Evolutionary conservation across 1,284 basidiomycete genomes (phyloP).

Genomic region (Irpex rosettiformis): DNA sequence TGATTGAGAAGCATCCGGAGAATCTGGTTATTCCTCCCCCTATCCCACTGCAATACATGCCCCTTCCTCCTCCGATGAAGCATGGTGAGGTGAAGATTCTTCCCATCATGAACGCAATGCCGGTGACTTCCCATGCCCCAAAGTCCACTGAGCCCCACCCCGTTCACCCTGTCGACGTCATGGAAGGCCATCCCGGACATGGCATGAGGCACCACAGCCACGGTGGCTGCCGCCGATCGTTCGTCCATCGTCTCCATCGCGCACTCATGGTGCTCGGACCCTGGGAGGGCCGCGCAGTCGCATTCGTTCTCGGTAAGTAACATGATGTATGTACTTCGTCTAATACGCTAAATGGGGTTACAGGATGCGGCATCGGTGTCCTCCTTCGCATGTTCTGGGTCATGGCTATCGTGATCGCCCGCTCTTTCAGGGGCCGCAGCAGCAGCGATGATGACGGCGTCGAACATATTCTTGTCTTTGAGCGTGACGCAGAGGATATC

Average conservation of each 20-base stretch:
- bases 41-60: conserved; percentile 11
- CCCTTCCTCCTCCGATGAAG: neutral
- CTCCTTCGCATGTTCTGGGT: conserved; percentile 77
- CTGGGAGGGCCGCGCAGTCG: conserved; percentile 76
- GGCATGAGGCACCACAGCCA: conserved; percentile 26
- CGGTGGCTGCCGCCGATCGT: conserved; percentile 34
- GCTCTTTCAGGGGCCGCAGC: conserved; percentile 42
- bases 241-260: conserved; percentile 55
- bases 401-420: conserved; percentile 53
- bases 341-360: conserved; percentile 2
- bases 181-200: conserved; percentile 20
- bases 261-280: conserved; percentile 68
- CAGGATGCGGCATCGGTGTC: conserved; percentile 77
- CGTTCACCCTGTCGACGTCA: conserved; percentile 11
- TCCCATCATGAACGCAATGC: conserved; percentile 32
- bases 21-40: conserved; percentile 2
- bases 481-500: conserved; percentile 30
- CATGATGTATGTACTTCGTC: conserved; percentile 1
- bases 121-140: conserved; percentile 20
- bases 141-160: conserved; percentile 14
- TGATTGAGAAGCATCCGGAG: conserved; percentile 30
- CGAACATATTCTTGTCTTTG: conserved; percentile 29
- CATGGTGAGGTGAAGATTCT: conserved; percentile 25
- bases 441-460: conserved; percentile 32
- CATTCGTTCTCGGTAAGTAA: conserved; percentile 71